These are phyloP conservation scores for Penicillium digitatum DNA, from an alignment of 2,329 filamentous ascomycete genomes.

Conservation along the genomic window DNA sequence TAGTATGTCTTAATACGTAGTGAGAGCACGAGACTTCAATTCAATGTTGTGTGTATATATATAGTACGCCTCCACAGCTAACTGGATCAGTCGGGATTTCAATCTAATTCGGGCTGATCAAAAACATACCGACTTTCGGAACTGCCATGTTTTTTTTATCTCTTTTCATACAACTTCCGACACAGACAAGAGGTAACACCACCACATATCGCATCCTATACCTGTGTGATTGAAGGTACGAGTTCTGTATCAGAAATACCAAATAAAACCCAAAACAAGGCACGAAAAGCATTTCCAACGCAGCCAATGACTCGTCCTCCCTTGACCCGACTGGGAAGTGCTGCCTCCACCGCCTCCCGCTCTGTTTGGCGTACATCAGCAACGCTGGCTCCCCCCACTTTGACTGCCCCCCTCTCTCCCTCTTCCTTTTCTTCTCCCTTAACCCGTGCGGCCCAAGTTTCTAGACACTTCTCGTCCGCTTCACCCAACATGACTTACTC, in stretches of 20 bases:
- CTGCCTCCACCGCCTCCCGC: conserved; percentile 34
- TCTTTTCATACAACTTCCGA: neutral
- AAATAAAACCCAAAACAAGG: neutral
- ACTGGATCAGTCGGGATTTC: conserved; percentile 9
- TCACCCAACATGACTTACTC: conserved; percentile 55
- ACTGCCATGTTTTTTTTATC: neutral
- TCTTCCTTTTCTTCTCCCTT: conserved; percentile 25
- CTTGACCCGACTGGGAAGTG: conserved; percentile 32
- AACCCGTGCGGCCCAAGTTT: conserved; percentile 44
- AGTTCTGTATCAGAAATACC: neutral
- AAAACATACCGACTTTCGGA: conserved; percentile 10
- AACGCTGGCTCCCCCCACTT: conserved; percentile 43
- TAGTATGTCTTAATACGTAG: neutral
- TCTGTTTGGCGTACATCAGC: conserved; percentile 34
- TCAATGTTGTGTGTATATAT: neutral
- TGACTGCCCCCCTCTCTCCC: conserved; percentile 30
- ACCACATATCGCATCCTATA: neutral
- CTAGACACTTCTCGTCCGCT: conserved; percentile 47
- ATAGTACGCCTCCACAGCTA: neutral
- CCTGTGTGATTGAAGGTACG: neutral
- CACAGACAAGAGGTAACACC: neutral
- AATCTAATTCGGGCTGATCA: conserved; percentile 1
- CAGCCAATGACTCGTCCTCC: conserved; percentile 27
- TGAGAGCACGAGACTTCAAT: neutral
- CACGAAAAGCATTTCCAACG: conserved; percentile 1